These are phyloP conservation scores for Schwanniomyces occidentalis DNA, from an alignment of 805 yeast genomes.

Conservation along the genomic window DNA sequence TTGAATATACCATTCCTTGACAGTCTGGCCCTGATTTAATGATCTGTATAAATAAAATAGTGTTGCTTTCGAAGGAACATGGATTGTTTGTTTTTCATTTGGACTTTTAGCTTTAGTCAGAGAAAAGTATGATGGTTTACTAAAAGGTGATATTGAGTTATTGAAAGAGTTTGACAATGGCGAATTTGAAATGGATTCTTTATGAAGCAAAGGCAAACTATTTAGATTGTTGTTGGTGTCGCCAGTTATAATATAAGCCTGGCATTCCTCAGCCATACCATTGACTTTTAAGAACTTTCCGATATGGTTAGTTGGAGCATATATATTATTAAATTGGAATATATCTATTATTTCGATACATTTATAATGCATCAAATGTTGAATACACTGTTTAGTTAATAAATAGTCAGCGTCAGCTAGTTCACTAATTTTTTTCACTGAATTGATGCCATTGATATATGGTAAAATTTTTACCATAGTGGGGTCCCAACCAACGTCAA, in stretches of 20 bases:
- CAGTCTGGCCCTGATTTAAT: constrained; percentile 71
- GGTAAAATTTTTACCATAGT: constrained; percentile 89
- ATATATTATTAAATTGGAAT: constrained; percentile 84
- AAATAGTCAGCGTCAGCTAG: constrained; percentile 78
- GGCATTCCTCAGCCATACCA: constrained; percentile 78
- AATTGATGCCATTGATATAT: constrained; percentile 83
- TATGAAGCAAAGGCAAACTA: constrained; percentile 6
- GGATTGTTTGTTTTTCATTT: constrained; percentile 12
- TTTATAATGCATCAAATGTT: constrained; percentile 86
- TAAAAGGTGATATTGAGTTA: constrained; percentile 12
- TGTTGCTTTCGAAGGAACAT: constrained; percentile 61
- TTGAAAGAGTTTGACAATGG: constrained; percentile 4
- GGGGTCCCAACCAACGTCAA: constrained; percentile 96
- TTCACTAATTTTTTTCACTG: constrained; percentile 72
- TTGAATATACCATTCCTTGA: constrained; percentile 79
- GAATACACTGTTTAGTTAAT: constrained; percentile 82
- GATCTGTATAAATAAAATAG: constrained; percentile 75
- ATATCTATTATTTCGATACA: constrained; percentile 82
- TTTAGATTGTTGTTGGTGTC: constrained; percentile 2
- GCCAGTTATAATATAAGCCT: constrained; percentile 66
- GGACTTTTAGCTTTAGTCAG: constrained; percentile 6
- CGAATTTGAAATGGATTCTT: background rate
- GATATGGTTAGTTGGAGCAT: constrained; percentile 84
- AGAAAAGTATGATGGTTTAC: constrained; percentile 10
- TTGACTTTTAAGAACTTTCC: constrained; percentile 62